Percentiles rank a stretch among this genome's conserved stretches.
phyloP scores from a whole-genome alignment of 352 stramenopile species.

The Pythium aristosporum region DNA sequence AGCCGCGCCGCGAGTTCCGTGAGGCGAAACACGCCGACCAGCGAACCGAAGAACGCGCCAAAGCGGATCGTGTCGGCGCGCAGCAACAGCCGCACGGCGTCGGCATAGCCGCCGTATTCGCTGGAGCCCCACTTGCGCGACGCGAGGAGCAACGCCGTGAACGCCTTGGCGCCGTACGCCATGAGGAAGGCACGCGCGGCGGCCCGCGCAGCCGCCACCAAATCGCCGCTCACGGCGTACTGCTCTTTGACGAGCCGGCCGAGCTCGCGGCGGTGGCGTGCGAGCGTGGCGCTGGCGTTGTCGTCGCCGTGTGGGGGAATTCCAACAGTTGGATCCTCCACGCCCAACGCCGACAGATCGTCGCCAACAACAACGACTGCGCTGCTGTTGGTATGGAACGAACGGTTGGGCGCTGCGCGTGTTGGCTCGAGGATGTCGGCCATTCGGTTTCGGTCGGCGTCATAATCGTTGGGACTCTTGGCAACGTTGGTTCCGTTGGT shows the following conservation, averaged over 20 bases:
- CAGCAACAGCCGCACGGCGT: conserved; percentile 67
- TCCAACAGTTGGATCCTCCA: conserved; percentile 1
- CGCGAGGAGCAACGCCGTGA: conserved; percentile 74
- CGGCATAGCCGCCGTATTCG: conserved; percentile 69
- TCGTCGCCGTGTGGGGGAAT: not conserved
- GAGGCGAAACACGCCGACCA: conserved; percentile 72
- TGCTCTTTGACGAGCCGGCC: conserved; percentile 14
- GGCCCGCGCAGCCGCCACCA: conserved; percentile 32
- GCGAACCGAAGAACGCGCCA: conserved; percentile 68
- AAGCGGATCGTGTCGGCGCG: conserved; percentile 74
- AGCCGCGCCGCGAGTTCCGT: conserved; percentile 55
- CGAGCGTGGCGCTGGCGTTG: conserved; percentile 3
- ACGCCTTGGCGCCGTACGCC: conserved; percentile 81
- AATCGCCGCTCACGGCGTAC: conserved; percentile 20
- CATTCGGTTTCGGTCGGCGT: not conserved
- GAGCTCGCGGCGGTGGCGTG: conserved; percentile 7
- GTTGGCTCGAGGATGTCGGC: conserved; percentile 9
- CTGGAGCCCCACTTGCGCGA: conserved; percentile 77
- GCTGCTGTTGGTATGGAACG: not conserved
- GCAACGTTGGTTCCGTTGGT: not conserved
- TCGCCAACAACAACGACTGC: conserved; percentile 11
- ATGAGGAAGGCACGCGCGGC: conserved; percentile 50
- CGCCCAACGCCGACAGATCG: conserved; percentile 9
- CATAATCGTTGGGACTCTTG: conserved; percentile 4
- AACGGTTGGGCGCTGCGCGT: not conserved